Conservation (phyloP, 2,329 filamentous ascomycete genomes). For the Gaeumannomyces tritici region DNA sequence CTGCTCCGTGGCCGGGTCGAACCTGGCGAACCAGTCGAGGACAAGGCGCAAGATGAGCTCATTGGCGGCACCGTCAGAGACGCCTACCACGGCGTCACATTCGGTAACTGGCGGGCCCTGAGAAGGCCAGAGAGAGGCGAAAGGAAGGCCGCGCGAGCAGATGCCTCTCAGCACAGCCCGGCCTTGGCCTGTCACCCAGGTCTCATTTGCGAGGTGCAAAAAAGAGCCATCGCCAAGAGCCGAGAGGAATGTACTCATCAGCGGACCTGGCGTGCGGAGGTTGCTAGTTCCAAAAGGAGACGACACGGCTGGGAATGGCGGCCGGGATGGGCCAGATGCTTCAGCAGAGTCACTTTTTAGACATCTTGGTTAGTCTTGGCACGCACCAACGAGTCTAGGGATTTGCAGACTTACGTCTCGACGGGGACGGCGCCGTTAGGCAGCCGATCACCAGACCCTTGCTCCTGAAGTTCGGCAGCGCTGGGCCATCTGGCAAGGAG, state of each 20-base stretch:
- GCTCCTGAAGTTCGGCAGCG: background rate
- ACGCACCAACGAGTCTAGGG: background rate
- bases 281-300: background rate
- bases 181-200: background rate
- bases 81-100: background rate
- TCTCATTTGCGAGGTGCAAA: background rate
- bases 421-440: background rate
- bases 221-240: conserved; percentile 1
- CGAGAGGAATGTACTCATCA: background rate
- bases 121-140: background rate
- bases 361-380: background rate
- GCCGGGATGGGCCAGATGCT: background rate
- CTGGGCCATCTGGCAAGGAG: background rate
- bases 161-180: background rate
- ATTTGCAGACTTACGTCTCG: background rate
- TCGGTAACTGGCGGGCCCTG: background rate
- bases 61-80: background rate
- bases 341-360: background rate
- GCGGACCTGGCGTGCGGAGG: background rate
- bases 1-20: background rate
- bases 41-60: background rate
- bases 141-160: conserved; percentile 4
- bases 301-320: background rate
- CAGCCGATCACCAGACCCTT: background rate
- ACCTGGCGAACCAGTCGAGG: background rate